Base-by-base conservation (phyloP, 1,284 basidiomycete genomes). In the Ustanciosporium gigantosporum region DNA sequence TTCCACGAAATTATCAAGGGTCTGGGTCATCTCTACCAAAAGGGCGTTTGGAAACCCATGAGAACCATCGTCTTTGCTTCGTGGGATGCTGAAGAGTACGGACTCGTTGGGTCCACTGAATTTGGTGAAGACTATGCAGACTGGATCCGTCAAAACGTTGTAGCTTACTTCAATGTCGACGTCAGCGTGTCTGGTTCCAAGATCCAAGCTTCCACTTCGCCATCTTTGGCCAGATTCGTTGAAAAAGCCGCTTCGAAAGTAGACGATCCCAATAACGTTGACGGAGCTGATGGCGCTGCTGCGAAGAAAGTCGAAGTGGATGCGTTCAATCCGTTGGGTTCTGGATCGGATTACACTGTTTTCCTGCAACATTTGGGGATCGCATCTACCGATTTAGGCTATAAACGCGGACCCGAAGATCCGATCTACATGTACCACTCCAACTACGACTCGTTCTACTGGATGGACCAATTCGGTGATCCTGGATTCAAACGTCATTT, bases 31-130 rank as follows among this genome's bases (percentile, higher is more conserved):
- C 81, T 96, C 2, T 74, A 89, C 19, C 81, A 80, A 60, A 81
- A 80, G 14, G 92, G 91, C 21, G n/a, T 11, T 9, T 97, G 93
- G 93, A 88, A 86, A 69, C 93, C 93, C 4, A 80, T 92, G 31
- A 82, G 92, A 47, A 93, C 89, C 15, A 85, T 94, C 68, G 79
- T 94, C n/a, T 82, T 96, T 41, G 90, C 89, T 4, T 88, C 86
- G 59, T 95, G 90, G 91, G 91, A 94, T 78, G 93, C 86, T 0
- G 92, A 96, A 80, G 93, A 92, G 82, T 90, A 91, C 55, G 91
- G 91, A 22, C 82, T 94, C 27, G 81, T 95, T 35, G 91, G 91
- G 11, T 87, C 86, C 66, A 91, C 89, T 5, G 90, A 94, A 79
- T 91, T 86, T 82, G 88, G 86, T 6, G 91, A 94, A 79, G 90